A percentile compares a stretch with the other conserved stretches of the same genome.
Evolutionary conservation across 805 yeast genomes (phyloP).

Genomic region (Metschnikowia reukaufii): DNA sequence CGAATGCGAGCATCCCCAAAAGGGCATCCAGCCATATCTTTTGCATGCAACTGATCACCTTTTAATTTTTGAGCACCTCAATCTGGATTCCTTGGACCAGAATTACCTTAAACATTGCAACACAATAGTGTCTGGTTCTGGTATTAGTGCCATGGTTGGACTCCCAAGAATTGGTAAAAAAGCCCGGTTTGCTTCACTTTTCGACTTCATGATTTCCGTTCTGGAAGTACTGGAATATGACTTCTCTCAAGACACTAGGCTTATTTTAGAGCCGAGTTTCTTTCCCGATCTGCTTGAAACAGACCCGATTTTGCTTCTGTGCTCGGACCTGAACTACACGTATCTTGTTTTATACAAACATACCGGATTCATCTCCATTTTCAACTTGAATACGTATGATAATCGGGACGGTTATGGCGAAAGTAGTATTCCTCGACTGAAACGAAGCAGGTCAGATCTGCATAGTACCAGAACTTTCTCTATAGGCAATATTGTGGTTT

Average conservation of each 20-base stretch:
- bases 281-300: constrained; percentile 6
- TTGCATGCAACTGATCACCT: constrained; percentile 3
- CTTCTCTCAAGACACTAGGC: neutral
- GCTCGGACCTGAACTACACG: neutral
- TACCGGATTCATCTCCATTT: constrained; percentile 13
- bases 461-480: constrained; percentile 6
- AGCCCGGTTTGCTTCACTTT: too few species aligned
- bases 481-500: constrained; percentile 17
- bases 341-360: constrained; percentile 5
- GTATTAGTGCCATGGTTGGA: too few species aligned
- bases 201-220: neutral
- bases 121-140: neutral
- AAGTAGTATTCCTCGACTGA: neutral
- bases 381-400: constrained; percentile 5
- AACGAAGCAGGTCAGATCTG: neutral
- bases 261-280: neutral
- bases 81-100: neutral
- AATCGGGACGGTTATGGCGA: neutral
- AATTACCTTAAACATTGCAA: too few species aligned
- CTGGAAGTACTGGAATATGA: neutral
- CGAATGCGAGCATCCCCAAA: neutral
- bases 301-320: constrained; percentile 7
- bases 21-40: neutral
- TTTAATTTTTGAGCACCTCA: neutral
- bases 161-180: too few species aligned